Base-by-base conservation (phyloP, 176 grass and related monocot species). In the Rhynchospora tenuis region DNA sequence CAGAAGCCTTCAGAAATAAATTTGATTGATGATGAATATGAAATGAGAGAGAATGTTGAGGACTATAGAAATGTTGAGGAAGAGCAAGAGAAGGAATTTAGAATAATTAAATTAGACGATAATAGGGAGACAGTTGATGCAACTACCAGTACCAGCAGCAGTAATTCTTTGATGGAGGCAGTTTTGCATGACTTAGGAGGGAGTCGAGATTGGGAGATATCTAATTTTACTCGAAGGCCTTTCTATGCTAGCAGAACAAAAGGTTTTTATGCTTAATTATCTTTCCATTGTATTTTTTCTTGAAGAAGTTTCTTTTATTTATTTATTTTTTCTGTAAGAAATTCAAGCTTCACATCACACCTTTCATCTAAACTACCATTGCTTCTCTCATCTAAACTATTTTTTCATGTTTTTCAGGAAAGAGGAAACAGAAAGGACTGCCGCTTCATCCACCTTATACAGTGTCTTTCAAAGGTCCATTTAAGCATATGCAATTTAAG, bases 401-500 rank as follows among this genome's bases (percentile, higher is more conserved):
- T 45, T 15, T 43, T 83, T n/a, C n/a, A 38, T 85, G 16, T 68
- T 4, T 26, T 81, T 89, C 92, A 97, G 94, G 84, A 73, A 92
- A 89, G 45, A 71, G 42, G 78, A 97, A 83, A 79, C 51, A 75
- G 20, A 92, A 81, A 86, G 38, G 56, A 75, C 60, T 59, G 45
- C 64, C 13, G 13, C 26, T 54, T 29, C 22, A 17, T 88, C 76
- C 64, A 9, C 43, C 83, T 76, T 87, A 87, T 92, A 69, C 83
- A 56, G 23, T 88, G 69, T 83, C 90, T 85, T 91, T 97, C 67
- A 74, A 91, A 77, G 86, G 88, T n/a, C 84, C 90, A 22, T 76
- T 92, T 73, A 94, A 89, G 81, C 86, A 86, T 69, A 79, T 88
- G 72, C 50, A 74, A 73, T 91, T 91, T 55, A 91, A 80, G 90